Evolutionary conservation across 2,329 filamentous ascomycete species (phyloP), one percentile per base, ranked within the genome.

Genomic region (Knufia fluminis): DNA sequence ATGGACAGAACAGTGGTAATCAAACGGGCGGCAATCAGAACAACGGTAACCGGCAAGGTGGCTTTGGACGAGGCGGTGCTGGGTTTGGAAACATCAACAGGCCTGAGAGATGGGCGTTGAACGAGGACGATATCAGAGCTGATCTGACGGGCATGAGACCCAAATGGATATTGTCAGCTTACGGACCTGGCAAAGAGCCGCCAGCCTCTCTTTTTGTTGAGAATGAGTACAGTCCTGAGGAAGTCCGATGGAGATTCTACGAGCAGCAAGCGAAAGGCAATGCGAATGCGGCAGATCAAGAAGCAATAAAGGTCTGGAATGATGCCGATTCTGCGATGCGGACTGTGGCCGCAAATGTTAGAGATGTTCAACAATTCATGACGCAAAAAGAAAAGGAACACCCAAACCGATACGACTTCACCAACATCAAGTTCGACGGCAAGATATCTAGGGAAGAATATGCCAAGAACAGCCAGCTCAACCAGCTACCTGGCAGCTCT

Each of bases 181-280:
- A 95, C 65, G 86, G 82, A 0, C 89, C 90, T 0, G 85, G 84
- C 3, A 76, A 73, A 59, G 79, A 89, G 58, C 80, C 85, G 1
- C 90, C 90, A 0, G 79, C 80, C 16, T 88, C 95, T 66, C 74
- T 96, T 1, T 90, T 95, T 60, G 88, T 88, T 46, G 89, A 88
- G 1, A 77, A 89, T 16, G 91, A 97, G 65, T 84, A 89, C 64
- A 94, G 88, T 61, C 84, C 85, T 35, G 91, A 97, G 65, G 91
- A 97, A 67, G 77, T 94, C 63, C 78, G 89, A 44, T 63, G 90
- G 23, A 69, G 72, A 19, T 83, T 88, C 62, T 90, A 91, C 61
- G 71, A 81, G 46, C 78, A 78, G 1, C 70, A 74, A 35, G 75
- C 78, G 7, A 62, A 75, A 49, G 45, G 32, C 14, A 23, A 48